These are phyloP conservation scores for Boletus sp. DNA, from an alignment of 768 basidiomycete genomes.

Conservation along the genomic window DNA sequence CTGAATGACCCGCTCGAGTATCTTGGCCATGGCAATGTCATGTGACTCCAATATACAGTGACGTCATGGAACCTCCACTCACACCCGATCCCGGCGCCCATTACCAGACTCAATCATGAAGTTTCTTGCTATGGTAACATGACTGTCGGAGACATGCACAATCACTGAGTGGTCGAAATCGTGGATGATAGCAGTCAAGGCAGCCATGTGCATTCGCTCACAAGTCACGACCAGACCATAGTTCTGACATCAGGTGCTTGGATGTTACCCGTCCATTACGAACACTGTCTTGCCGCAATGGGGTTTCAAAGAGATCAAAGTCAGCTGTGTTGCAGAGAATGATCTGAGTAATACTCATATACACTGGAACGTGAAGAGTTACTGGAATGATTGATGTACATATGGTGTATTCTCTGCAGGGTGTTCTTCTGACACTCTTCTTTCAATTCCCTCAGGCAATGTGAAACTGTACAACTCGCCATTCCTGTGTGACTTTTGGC, in stretches of 20 bases:
- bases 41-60: conserved; percentile 77
- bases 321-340: conserved; percentile 88
- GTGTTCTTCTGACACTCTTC: not conserved
- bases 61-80: conserved; percentile 93
- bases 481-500: conserved; percentile 97
- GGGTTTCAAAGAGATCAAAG: conserved; percentile 99
- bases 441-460: conserved; percentile 76
- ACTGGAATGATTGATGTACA: conserved; percentile 93
- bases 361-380: conserved; percentile 98
- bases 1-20: conserved; percentile 65
- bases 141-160: conserved; percentile 83
- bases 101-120: conserved; percentile 87
- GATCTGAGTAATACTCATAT: conserved; percentile 78
- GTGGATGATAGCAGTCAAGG: conserved; percentile 83
- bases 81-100: conserved; percentile 81
- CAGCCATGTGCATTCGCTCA: conserved; percentile 78
- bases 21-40: conserved; percentile 69
- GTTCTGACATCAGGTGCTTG: conserved; percentile 70
- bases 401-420: conserved; percentile 17
- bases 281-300: conserved; percentile 91
- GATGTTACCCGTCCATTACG: conserved; percentile 88
- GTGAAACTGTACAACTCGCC: conserved; percentile 84
- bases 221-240: conserved; percentile 86
- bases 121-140: conserved; percentile 92
- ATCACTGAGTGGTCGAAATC: conserved; percentile 93